phyloP scores from a whole-genome alignment of 176 grass and related monocot species.

The Hordeum vulgare region DNA sequence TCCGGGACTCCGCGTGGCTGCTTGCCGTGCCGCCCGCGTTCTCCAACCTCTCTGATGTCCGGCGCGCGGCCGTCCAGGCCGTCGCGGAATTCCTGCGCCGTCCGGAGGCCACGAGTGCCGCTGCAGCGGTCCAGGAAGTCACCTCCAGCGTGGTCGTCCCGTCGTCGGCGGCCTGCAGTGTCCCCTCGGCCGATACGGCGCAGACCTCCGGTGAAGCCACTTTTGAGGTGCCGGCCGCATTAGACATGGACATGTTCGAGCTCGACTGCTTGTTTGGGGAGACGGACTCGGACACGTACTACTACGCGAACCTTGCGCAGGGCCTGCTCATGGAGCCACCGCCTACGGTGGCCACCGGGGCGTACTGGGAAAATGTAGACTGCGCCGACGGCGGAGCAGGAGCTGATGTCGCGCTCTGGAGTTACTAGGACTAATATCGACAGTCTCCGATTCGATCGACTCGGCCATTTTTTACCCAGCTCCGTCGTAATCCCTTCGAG shows the following conservation, averaged over 20 bases:
- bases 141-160: neutral
- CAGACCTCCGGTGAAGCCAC: neutral
- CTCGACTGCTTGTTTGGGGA: neutral
- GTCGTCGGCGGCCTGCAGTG: neutral
- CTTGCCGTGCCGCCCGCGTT: neutral
- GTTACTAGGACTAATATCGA: neutral
- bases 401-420: neutral
- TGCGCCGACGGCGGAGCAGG: neutral
- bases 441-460: neutral
- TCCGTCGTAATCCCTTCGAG: too few relatives aligned
- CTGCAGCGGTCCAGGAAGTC: neutral
- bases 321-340: neutral
- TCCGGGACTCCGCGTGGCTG: neutral
- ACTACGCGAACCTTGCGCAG: neutral
- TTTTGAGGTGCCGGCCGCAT: neutral
- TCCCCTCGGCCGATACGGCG: neutral
- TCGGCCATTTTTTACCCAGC: too few relatives aligned
- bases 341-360: neutral
- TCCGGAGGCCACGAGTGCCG: too few relatives aligned
- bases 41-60: neutral
- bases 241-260: neutral
- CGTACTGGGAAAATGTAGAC: slow-evolving; percentile 1
- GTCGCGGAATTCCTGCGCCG: neutral
- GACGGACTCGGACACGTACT: neutral
- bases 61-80: neutral